Percentiles rank a stretch among this genome's conserved stretches.
Conservation (phyloP, 805 yeast genomes). For the Wickerhamomyces canadensis region DNA sequence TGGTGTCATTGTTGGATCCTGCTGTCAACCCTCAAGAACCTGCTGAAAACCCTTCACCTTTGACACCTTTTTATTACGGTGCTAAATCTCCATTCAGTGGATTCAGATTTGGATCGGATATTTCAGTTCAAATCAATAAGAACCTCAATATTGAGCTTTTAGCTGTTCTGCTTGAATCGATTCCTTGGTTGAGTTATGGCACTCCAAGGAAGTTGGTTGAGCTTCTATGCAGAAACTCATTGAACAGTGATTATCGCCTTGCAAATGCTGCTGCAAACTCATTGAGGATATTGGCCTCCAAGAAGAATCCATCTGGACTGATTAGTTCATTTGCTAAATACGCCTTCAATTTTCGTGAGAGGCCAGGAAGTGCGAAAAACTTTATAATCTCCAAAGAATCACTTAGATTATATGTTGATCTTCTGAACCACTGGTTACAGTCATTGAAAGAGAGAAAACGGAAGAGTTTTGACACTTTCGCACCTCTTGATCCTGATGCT, state of each 20-base stretch:
- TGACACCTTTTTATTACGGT: slow-evolving; percentile 30
- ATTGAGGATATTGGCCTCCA: slow-evolving; percentile 59
- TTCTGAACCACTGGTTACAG: slow-evolving; percentile 77
- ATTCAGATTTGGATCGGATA: slow-evolving; percentile 38
- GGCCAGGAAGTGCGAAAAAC: slow-evolving; percentile 52
- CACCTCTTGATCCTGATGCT: slow-evolving; percentile 7
- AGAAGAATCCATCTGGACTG: slow-evolving; percentile 62
- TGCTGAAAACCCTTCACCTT: slow-evolving; percentile 20
- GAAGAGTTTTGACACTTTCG: slow-evolving; percentile 6
- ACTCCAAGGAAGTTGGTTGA: slow-evolving; percentile 67
- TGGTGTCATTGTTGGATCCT: slow-evolving; percentile 56
- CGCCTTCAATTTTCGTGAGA: slow-evolving; percentile 77
- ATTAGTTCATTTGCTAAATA: slow-evolving; percentile 72
- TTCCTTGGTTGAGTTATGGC: slow-evolving; percentile 65
- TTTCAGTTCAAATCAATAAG: slow-evolving; percentile 29
- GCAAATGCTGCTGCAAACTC: slow-evolving; percentile 60
- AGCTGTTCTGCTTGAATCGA: slow-evolving; percentile 60
- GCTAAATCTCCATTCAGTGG: slow-evolving; percentile 29
- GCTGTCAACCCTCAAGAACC: slow-evolving; percentile 42
- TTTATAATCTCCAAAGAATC: slow-evolving; percentile 57
- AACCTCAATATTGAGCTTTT: slow-evolving; percentile 52
- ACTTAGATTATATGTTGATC: slow-evolving; percentile 68
- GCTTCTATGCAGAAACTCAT: slow-evolving; percentile 67
- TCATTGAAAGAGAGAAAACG: slow-evolving; percentile 41
- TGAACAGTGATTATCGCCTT: slow-evolving; percentile 59